Conservation (phyloP, 1,139 yeast genomes). For the Suhomyces maxii region DNA sequence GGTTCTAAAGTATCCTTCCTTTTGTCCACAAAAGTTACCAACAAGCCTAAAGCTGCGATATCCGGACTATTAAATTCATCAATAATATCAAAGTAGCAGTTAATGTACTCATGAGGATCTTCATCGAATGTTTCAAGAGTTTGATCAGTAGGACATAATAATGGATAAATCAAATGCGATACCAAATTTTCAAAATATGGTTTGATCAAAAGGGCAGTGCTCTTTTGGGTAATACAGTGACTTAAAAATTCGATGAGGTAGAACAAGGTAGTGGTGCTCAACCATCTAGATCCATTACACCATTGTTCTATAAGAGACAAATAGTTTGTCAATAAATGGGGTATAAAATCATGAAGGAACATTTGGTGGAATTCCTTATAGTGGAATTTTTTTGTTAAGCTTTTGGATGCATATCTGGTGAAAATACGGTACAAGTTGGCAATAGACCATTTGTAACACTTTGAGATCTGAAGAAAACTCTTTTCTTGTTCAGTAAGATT, state of each 20-base stretch:
- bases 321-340: constrained; percentile 66
- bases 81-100: constrained; percentile 68
- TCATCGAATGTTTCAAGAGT: constrained; percentile 76
- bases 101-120: constrained; percentile 91
- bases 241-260: constrained; percentile 70
- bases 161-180: constrained; percentile 74
- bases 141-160: constrained; percentile 69
- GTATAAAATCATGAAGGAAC: constrained; percentile 60
- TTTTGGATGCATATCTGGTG: constrained; percentile 63
- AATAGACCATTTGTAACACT: constrained; percentile 89
- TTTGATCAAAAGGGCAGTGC: constrained; percentile 68
- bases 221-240: constrained; percentile 65
- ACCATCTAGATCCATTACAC: constrained; percentile 68
- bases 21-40: constrained; percentile 67
- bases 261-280: constrained; percentile 65
- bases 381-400: constrained; percentile 48
- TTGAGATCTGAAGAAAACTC: constrained; percentile 44
- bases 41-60: constrained; percentile 61
- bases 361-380: constrained; percentile 51
- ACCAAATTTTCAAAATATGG: constrained; percentile 69
- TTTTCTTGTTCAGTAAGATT: constrained; percentile 35
- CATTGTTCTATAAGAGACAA: constrained; percentile 70
- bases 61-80: constrained; percentile 65
- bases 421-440: constrained; percentile 78
- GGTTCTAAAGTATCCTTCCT: constrained; percentile 60